phyloP scores from a whole-genome alignment of 1,284 basidiomycete species.

The Cryptococcus wingfieldii region DNA sequence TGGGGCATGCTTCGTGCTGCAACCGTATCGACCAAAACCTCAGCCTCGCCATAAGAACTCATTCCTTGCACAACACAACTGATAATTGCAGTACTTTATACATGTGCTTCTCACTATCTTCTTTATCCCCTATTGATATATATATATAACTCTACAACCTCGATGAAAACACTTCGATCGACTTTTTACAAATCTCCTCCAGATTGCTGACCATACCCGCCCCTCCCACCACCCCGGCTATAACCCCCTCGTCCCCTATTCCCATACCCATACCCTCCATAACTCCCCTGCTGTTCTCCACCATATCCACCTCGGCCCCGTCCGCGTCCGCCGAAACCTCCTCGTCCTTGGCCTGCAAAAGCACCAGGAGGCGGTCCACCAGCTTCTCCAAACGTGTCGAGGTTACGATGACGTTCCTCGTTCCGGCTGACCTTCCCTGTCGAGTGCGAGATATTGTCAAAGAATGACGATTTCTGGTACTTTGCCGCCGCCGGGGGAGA shows the following conservation, averaged over 20 bases:
- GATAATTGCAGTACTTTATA: neutral
- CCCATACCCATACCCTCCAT: slow-evolving; percentile 8
- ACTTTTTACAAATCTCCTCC: neutral
- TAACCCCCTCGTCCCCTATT: slow-evolving; percentile 8
- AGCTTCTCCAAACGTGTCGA: slow-evolving; percentile 45
- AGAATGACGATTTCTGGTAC: slow-evolving; percentile 44
- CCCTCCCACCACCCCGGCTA: slow-evolving; percentile 9
- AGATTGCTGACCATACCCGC: slow-evolving; percentile 10
- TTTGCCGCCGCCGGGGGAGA: slow-evolving; percentile 7
- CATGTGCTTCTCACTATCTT: slow-evolving; percentile 1
- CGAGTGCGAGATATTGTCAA: slow-evolving; percentile 36
- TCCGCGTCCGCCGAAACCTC: slow-evolving; percentile 14
- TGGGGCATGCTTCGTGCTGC: too few relatives aligned
- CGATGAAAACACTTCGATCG: neutral
- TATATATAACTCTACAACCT: too few relatives aligned
- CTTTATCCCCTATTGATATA: too few relatives aligned
- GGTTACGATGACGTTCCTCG: slow-evolving; percentile 42
- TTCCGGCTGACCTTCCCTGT: slow-evolving; percentile 32
- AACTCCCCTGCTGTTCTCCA: slow-evolving; percentile 5
- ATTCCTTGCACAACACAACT: too few relatives aligned
- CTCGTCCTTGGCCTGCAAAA: slow-evolving; percentile 8
- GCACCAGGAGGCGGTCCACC: slow-evolving; percentile 23
- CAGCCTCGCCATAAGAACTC: too few relatives aligned
- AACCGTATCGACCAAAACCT: too few relatives aligned
- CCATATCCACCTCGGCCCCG: slow-evolving; percentile 14